Evolutionary conservation across 208 protist genomes (phyloP), one percentile per base, ranked within the genome.

Genomic region (Trypanosoma scelopori): DNA sequence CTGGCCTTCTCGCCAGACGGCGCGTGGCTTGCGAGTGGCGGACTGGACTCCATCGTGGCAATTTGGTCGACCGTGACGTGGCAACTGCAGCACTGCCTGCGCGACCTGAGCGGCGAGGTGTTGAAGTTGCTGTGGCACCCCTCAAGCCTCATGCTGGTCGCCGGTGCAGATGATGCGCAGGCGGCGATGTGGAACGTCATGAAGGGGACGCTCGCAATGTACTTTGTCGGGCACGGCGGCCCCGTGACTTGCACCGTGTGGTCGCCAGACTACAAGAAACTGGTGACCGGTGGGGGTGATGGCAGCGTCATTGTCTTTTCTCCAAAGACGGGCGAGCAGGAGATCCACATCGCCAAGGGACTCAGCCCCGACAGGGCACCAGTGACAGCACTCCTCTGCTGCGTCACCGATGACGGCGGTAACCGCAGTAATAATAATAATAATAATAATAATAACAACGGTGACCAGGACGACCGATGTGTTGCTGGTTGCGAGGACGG

Each of bases 101-200:
- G 90, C 6, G 95, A 96, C 55, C 77, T 94, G 9, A 90, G 82
- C 46, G 87, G 87, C 41, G 89, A 93, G 64, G 77, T 97, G 37
- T 71, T 87, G 74, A 79, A 77, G 5, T 75, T 94, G 5, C 78
- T 97, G 45, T 99, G 97, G 96, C 97, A 99, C 72, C 91, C 92
- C 12, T 91, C 89, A 39, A 97, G 95, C 47, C 82, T 91, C 43
- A 57, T 98, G 7, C 58, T 99, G 15, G 74, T 97, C 28, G 93
- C 85, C 27, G 94, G 95, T 23, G 87, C 84, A 22, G 80, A 89
- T 42, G 96, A 98, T 64, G 84, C 84, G 47, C 95, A 97, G 65
- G 76, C 82, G 13, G 97, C 88, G 43, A 97, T 99, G 94, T 99
- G 95, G 95, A 97, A 95, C 57, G 79, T 88, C 3, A 39, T 70